These are phyloP conservation scores for Chlamydomonas sphaeroides DNA, from an alignment of 139 green algal species.

Conservation along the genomic window DNA sequence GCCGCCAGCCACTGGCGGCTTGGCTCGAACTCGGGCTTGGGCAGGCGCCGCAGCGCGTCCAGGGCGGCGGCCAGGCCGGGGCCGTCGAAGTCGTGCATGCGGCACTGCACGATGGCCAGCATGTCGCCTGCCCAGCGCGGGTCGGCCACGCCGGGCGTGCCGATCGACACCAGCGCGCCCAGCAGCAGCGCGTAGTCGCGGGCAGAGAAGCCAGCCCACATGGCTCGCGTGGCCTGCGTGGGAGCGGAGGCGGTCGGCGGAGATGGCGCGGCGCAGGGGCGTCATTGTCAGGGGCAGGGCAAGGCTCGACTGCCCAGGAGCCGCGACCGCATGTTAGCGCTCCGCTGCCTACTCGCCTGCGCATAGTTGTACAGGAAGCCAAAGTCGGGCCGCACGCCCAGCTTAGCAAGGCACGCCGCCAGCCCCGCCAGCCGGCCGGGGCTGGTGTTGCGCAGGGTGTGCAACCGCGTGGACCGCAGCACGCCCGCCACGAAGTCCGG, in stretches of 20 bases:
- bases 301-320: no score
- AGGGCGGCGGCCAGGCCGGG: conserved; percentile 9
- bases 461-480: conserved; percentile 29
- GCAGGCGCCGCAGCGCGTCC: conserved; percentile 7
- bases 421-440: conserved; percentile 25
- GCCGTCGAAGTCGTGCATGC: conserved; percentile 32
- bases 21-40: conserved; percentile 44
- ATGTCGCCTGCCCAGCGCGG: conserved; percentile 38
- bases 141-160: conserved; percentile 21
- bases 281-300: no score
- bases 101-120: conserved; percentile 35
- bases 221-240: conserved; percentile 30
- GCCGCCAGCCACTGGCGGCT: conserved; percentile 15
- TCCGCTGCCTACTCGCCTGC: not conserved
- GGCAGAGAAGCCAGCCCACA: conserved; percentile 21
- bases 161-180: conserved; percentile 11
- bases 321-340: no score
- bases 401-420: conserved; percentile 1
- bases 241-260: no score
- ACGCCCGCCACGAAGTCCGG: conserved; percentile 29
- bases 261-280: no score
- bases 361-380: conserved; percentile 48
- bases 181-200: conserved; percentile 39
- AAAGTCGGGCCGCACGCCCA: conserved; percentile 22
- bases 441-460: conserved; percentile 16